These are phyloP conservation scores for Styphnolobium japonicum DNA, from an alignment of 306 rosid genomes.

Conservation along the genomic window DNA sequence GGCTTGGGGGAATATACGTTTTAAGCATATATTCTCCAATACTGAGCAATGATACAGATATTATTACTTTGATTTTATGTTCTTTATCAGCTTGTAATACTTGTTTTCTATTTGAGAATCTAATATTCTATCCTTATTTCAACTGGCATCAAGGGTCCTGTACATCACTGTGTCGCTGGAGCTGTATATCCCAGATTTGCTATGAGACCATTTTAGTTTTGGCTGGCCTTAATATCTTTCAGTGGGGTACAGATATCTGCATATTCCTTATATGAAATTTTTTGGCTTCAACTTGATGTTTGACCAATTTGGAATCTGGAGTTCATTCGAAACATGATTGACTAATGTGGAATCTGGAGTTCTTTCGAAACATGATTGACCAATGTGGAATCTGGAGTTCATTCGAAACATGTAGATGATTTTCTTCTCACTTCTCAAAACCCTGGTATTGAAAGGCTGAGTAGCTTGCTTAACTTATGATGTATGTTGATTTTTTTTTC, in stretches of 20 bases:
- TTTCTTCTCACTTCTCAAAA: not conserved
- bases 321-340: conserved; percentile 3
- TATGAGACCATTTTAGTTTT: conserved; percentile 1
- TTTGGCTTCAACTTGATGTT: conserved; percentile 8
- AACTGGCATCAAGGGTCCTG: not conserved
- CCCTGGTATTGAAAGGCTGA: not conserved
- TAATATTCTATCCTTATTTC: not conserved
- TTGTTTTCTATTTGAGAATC: not conserved
- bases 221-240: not conserved
- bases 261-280: not conserved
- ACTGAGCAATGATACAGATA: not conserved
- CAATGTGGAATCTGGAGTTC: not conserved
- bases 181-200: not conserved
- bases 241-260: not conserved
- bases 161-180: not conserved
- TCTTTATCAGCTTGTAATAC: not conserved
- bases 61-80: not conserved
- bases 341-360: not conserved
- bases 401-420: conserved; percentile 7
- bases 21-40: conserved; percentile 1
- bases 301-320: not conserved
- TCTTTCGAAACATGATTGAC: not conserved
- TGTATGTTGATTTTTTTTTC: not conserved
- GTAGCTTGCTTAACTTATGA: not conserved
- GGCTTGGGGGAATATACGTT: not conserved